These are phyloP conservation scores for Gremmenia infestans DNA, from an alignment of 2,329 filamentous ascomycete species.

Conservation along the genomic window DNA sequence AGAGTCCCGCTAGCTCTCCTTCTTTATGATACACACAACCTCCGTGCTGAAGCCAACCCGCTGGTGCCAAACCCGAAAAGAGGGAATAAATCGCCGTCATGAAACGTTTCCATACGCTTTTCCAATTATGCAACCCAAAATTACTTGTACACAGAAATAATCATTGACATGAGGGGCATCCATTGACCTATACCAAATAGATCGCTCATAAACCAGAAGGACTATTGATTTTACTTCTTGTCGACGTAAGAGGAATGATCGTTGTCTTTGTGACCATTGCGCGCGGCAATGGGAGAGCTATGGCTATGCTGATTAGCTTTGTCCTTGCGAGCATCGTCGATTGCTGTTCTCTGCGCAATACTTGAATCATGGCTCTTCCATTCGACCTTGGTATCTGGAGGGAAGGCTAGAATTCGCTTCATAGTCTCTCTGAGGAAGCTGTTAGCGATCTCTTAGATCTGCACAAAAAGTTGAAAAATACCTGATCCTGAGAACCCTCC, in stretches of 20 bases:
- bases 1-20: slow-evolving; percentile 1
- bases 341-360: slow-evolving; percentile 84
- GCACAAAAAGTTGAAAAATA: slow-evolving; percentile 40
- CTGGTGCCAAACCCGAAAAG: slow-evolving; percentile 17
- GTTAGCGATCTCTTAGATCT: slow-evolving; percentile 12
- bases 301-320: slow-evolving; percentile 54
- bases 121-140: slow-evolving; percentile 28
- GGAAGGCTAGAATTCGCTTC: slow-evolving; percentile 83
- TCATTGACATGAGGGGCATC: slow-evolving; percentile 12
- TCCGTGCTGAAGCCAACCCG: slow-evolving; percentile 2
- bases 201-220: slow-evolving; percentile 4
- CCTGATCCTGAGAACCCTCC: slow-evolving; percentile 93
- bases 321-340: slow-evolving; percentile 87
- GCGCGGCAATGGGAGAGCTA: slow-evolving; percentile 21
- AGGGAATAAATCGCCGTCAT: slow-evolving; percentile 17
- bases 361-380: slow-evolving; percentile 97
- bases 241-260: slow-evolving; percentile 20
- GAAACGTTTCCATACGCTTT: slow-evolving; percentile 23
- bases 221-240: slow-evolving; percentile 22
- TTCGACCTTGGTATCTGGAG: slow-evolving; percentile 81
- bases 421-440: slow-evolving; percentile 71
- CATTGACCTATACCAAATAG: slow-evolving; percentile 11
- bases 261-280: slow-evolving; percentile 24
- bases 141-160: slow-evolving; percentile 27
- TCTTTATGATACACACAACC: slow-evolving; percentile 20